Evolutionary conservation across 495 filamentous ascomycete genomes (phyloP), one percentile per base, ranked within the genome.

Genomic region (Ramalina peruviana): DNA sequence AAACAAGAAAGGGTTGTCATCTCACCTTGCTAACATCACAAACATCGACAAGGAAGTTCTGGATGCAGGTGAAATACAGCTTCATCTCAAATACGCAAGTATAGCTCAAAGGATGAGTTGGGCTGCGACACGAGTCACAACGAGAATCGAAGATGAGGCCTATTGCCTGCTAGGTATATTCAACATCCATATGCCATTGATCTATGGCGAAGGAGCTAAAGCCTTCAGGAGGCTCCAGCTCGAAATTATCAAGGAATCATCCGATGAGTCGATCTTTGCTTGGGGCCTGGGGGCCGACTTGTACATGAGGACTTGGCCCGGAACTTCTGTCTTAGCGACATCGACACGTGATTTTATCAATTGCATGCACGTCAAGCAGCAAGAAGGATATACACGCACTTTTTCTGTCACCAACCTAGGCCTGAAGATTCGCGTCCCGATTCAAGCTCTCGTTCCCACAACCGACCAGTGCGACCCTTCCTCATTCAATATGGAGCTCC

Each of bases 111-210:
- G 47, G n/a, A 62, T 62, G 58, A 55, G 52, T 12, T 65, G 62
- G 62, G 53, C 51, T 37, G 48, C 62, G n/a, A 30, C 44, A 10
- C 51, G 62, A 52, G 6, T 13, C 30, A 64, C 57, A 4, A 55
- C 53, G 13, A 40, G 57, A 36, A 1, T 38, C 5, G 61, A 62
- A 48, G 60, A 63, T 48, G 19, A 51, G 42, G 60, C 60, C 11
- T 63, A 63, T 49, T 56, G 54, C 40, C 43, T 65, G n/a, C 23
- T 54, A 25, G 61, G 62, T 0, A 36, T 65, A 1, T 62, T 64
- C 27, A 13, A 52, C 20, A 54, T 64, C 3, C 60, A 62, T 38
- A 58, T 65, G 57, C 61, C 62, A 1, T 46, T 62, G 3, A 44
- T 65, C 6, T 64, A 65, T 37, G 60, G 62, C 2, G 62, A 65